Evolutionary conservation across 371 early-diverging fungal species (phyloP).

Genomic region (Apophysomyces trapeziformis): DNA sequence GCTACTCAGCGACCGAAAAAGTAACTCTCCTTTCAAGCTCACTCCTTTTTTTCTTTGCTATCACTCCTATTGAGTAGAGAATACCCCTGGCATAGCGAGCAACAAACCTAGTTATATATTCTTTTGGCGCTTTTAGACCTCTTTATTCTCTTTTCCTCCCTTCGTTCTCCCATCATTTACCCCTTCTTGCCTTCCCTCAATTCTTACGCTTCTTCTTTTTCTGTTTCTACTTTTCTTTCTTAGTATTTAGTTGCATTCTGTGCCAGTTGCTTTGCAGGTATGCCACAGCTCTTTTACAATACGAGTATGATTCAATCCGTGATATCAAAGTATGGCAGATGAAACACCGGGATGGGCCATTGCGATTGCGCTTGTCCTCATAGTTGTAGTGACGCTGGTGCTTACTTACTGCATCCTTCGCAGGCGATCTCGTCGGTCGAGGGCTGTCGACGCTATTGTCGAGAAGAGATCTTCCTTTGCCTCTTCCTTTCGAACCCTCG

Average conservation of each 20-base stretch:
- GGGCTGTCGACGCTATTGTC: not conserved
- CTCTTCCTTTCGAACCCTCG: not conserved
- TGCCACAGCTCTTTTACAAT: slow-evolving; percentile 4
- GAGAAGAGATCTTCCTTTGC: not conserved
- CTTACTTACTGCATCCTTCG: slow-evolving; percentile 7
- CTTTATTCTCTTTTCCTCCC: not conserved
- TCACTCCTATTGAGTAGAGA: not conserved
- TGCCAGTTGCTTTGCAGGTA: slow-evolving; percentile 1
- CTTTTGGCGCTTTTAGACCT: not conserved
- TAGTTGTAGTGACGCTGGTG: slow-evolving; percentile 2
- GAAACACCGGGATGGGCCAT: slow-evolving; percentile 1
- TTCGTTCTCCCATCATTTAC: not conserved
- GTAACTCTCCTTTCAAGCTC: not conserved
- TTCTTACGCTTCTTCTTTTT: not conserved
- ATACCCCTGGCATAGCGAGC: not conserved
- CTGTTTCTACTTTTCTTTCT: not conserved
- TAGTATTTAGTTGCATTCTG: not conserved
- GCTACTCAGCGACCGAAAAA: not conserved
- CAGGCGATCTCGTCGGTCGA: slow-evolving; percentile 3
- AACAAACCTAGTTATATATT: not conserved
- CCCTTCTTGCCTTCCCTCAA: not conserved
- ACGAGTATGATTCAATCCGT: slow-evolving; percentile 6
- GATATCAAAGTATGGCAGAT: slow-evolving; percentile 7
- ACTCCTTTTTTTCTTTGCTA: slow-evolving; percentile 1
- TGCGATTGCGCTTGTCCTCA: slow-evolving; percentile 3